Evolutionary conservation across 305 asterid genomes (phyloP), one percentile per base, ranked within the genome.

Genomic region (Plantago coronopus): DNA sequence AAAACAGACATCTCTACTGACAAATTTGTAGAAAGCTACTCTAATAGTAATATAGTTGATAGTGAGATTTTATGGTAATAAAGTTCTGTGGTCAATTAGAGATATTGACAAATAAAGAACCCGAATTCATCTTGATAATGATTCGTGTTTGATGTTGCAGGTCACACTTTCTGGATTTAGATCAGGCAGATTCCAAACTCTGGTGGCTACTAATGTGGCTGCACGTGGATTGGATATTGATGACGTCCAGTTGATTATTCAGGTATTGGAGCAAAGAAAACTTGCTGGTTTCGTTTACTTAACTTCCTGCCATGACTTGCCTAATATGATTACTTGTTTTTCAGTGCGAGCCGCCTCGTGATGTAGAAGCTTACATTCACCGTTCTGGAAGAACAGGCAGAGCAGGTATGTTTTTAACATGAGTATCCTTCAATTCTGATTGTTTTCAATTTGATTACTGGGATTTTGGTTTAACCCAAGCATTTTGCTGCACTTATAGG

Each of bases 341-440:
- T 67, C 54, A 91, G 98, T 93, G 97, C 74, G 99, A 89, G 72
- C 97, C 99, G 1, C 99, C 99, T 27, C 89, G 89, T 48, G 96
- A 89, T 62, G 99, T 83, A 12, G 97, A 89, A 77, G 97, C 87
- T 17, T 89, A 93, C 81, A 93, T 93, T 68, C 99, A 93, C 81
- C 88, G 97, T 15, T 93, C 99, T 82, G 97, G 97, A 60, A 77
- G 97, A 64, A 93, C 97, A 9, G 99, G 99, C 42, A 78, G 99
- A 75, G 99, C 97, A 86, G 62, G 62, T 40, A 12, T 11, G n/a
- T 37, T 34, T 0, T 17, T 25, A 15, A 53, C 17, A 15, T 53
- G 16, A 16, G 18, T 13, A 7, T 34, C 31, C 7, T 27, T 54
- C 10, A 56, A 9, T 3, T 34, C 18, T 10, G 17, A 37, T 56